Evolutionary conservation across 148 eudicot genomes (phyloP), one percentile per base, ranked within the genome.

Genomic region (Arctostaphylos glauca): DNA sequence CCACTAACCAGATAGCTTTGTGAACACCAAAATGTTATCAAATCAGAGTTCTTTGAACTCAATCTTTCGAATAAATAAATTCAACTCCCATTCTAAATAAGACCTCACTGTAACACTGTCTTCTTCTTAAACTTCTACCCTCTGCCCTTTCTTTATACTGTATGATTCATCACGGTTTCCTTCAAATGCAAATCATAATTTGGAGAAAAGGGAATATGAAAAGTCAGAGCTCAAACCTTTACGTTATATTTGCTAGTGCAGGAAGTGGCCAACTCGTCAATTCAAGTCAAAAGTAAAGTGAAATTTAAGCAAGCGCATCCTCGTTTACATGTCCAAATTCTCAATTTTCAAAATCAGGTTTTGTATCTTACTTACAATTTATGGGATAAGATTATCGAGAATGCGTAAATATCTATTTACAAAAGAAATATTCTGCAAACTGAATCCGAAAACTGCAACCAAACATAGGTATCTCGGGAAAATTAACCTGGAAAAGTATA

Each of bases 401-500:
- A 52, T 9, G 54, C 12, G 14, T 8, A 52, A 52, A 31, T 31
- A 31, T 31, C 38, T 31, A 31, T 0, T 31, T 31, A 31, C 38
- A 31, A 31, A 31, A 31, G 38, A 31, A 31, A 31, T 31, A 31
- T 31, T 31, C 38, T 31, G 38, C 38, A 31, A 0, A 31, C 38
- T 31, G 23, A 5, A 59, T 23, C 56, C 3, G 56, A 53, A 12
- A 53, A 12, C 4, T 53, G 3, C 56, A 10, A 53, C 56, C 56
- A 53, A 53, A 53, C 56, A 53, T 53, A 53, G 56, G 56, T 53
- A 53, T 50, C 54, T 50, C 54, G 9, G 9, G 49, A 25, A 2
- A 13, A 48, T 38, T 31, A 15, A 91, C 93, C 93, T 92, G 93
- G 83, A 92, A 91, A 75, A 92, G 92, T 67, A 92, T 92, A 62